A percentile compares a stretch with the other conserved stretches of the same genome.
These are phyloP conservation scores for Sparassis latifolia DNA, from an alignment of 1,284 basidiomycete species.

Conservation along the genomic window DNA sequence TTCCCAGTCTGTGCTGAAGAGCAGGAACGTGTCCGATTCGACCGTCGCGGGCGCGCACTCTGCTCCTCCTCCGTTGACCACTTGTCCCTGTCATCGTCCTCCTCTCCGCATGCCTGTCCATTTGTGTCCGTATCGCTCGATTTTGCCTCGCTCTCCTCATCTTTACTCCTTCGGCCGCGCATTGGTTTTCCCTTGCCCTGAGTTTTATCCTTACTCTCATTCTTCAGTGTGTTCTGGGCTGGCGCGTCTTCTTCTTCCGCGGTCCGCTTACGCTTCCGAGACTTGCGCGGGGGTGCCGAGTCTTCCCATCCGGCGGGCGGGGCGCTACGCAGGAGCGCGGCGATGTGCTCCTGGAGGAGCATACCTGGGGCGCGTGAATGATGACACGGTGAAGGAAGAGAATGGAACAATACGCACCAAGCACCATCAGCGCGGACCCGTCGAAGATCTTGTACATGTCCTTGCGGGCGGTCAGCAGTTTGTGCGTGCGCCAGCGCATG, in stretches of 20 bases:
- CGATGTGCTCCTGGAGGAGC: constrained; percentile 60
- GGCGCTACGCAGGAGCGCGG: constrained; percentile 30
- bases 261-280: constrained; percentile 1
- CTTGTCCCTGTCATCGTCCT: not conserved
- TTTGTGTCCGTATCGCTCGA: not conserved
- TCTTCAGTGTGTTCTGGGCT: not conserved
- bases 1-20: too few species aligned
- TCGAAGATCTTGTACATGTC: constrained; percentile 74
- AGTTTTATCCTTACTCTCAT: constrained; percentile 1
- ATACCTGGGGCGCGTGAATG: constrained; percentile 40
- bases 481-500: too few species aligned
- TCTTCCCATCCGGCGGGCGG: constrained; percentile 39
- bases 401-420: constrained; percentile 39
- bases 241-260: constrained; percentile 1
- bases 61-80: too few species aligned
- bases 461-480: constrained; percentile 14
- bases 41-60: too few species aligned
- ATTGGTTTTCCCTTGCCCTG: not conserved
- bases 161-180: not conserved
- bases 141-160: constrained; percentile 4
- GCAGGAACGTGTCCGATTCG: too few species aligned
- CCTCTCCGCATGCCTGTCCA: constrained; percentile 8
- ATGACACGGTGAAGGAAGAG: not conserved
- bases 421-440: constrained; percentile 62
- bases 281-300: too few species aligned